Conservation (phyloP, 768 basidiomycete species). For the Rhodotorula graminis region DNA sequence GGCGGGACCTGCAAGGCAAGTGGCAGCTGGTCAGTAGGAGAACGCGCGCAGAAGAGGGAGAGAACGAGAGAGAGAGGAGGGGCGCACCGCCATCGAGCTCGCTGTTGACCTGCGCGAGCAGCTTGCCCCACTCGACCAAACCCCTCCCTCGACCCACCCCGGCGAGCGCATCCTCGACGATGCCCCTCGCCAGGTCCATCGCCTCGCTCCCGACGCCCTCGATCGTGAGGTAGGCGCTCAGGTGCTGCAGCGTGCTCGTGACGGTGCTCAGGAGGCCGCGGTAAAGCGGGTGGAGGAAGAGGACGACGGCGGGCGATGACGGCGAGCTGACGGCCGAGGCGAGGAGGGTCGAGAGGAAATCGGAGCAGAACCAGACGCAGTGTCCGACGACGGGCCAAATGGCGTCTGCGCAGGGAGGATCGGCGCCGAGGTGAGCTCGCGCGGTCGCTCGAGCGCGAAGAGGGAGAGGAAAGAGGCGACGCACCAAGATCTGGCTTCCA, state of each 20-base stretch:
- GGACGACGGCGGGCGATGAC: neutral
- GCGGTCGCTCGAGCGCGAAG: too few species aligned
- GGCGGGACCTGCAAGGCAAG: neutral
- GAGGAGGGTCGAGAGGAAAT: neutral
- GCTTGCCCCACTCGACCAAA: neutral
- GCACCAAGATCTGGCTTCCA: neutral
- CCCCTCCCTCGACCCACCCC: neutral
- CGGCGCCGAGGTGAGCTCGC: too few species aligned
- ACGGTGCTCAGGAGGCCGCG: neutral
- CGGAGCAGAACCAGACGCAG: neutral
- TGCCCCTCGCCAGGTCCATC: neutral
- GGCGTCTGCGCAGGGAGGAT: neutral
- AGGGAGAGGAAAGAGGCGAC: too few species aligned
- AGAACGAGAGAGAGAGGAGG: too few species aligned
- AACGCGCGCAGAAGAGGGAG: neutral
- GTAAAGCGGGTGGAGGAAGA: slow-evolving; percentile 8
- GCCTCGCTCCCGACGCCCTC: neutral
- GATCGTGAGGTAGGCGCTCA: neutral
- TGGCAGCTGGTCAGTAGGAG: too few species aligned
- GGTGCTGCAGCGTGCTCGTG: neutral
- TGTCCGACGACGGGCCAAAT: slow-evolving; percentile 15
- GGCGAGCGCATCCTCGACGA: slow-evolving; percentile 4
- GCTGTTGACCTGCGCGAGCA: neutral
- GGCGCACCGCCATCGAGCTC: neutral
- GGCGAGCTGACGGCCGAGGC: neutral